Base-by-base conservation (phyloP, 495 filamentous ascomycete genomes). In the Penicillium pancosmium region DNA sequence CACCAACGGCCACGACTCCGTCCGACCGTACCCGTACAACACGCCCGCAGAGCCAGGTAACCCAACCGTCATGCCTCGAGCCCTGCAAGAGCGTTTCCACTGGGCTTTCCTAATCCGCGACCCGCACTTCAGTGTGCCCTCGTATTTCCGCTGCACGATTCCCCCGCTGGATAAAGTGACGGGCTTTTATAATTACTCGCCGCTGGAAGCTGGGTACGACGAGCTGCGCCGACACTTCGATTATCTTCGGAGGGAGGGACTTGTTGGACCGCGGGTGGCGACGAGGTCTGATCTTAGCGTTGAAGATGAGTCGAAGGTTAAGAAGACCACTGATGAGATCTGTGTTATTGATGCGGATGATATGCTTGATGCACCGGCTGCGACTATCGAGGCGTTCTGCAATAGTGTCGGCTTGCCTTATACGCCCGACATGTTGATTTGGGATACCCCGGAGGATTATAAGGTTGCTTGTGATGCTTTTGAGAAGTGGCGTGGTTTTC, bases 81-180 rank as follows among this genome's bases (percentile, higher is more conserved):
- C 80, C 16, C 68, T 91, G 51, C 79, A 97, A 40, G 73, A 79
- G 57, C 69, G 81, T 52, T 97, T 96, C 79, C 91, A 97, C 66
- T 97, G 92, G 79, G 90, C 92, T n/a, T 97, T 98, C 79, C 82
- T 98, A 38, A 97, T 98, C 78, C 92, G 94, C 51, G 91, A 97
- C 74, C 94, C 94, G 31, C 85, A 88, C 52, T 82, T 78, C 69
- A 90, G 90, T 60, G 91, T 98, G 63, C 94, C 94, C 3, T 91
- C 87, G 50, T 98, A 93, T 80, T 96, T 88, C 79, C 91, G 93
- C 53, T 98, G 94, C 83, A 95, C 91, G n/a, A 83, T 95, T 57
- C 93, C 94, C 3, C 94, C 94, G 0, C 80, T 97, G 11, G 84
- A 87, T 66, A 69, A 82, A 40, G 72, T 88, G 31, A 98, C 94